A percentile compares a stretch with the other conserved stretches of the same genome.
Evolutionary conservation across 2,329 filamentous ascomycete genomes (phyloP).

Genomic region (Alternaria infectoria): DNA sequence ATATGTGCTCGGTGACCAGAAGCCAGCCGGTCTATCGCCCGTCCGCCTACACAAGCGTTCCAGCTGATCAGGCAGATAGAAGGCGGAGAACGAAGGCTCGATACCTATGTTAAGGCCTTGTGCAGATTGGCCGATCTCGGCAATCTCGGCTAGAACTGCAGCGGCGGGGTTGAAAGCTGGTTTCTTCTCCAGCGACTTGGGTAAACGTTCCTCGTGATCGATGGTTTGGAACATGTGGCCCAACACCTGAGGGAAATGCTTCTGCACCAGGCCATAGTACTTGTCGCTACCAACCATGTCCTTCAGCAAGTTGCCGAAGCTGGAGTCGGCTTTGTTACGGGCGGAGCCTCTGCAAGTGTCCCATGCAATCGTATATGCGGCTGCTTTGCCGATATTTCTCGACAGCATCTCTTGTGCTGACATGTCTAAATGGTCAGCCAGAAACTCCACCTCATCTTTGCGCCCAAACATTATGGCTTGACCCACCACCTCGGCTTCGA

Average conservation of each 20-base stretch:
- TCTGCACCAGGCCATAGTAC: constrained; percentile 68
- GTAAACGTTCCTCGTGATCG: constrained; percentile 40
- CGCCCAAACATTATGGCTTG: constrained; percentile 83
- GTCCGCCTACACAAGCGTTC: constrained; percentile 78
- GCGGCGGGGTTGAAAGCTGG: constrained; percentile 65
- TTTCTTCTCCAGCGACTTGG: constrained; percentile 63
- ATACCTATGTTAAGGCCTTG: constrained; percentile 75
- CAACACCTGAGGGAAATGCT: constrained; percentile 78
- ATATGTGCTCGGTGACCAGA: constrained; percentile 80
- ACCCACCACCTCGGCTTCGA: constrained; percentile 78
- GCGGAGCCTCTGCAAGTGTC: constrained; percentile 62
- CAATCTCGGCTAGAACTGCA: constrained; percentile 72
- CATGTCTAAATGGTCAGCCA: constrained; percentile 59
- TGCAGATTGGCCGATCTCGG: constrained; percentile 68
- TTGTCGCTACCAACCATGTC: constrained; percentile 70
- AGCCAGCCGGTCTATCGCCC: constrained; percentile 61
- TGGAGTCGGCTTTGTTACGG: constrained; percentile 53
- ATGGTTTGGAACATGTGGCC: constrained; percentile 77
- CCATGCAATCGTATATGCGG: constrained; percentile 84
- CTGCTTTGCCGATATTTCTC: constrained; percentile 74
- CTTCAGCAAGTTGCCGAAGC: constrained; percentile 71
- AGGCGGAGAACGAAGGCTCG: constrained; percentile 84
- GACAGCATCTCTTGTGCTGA: constrained; percentile 52
- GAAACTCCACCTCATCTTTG: constrained; percentile 64
- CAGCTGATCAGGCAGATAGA: constrained; percentile 76